Percentiles rank a stretch among this genome's conserved stretches.
phyloP scores from a whole-genome alignment of 768 basidiomycete species.

The Candolleomyces aberdarensis region DNA sequence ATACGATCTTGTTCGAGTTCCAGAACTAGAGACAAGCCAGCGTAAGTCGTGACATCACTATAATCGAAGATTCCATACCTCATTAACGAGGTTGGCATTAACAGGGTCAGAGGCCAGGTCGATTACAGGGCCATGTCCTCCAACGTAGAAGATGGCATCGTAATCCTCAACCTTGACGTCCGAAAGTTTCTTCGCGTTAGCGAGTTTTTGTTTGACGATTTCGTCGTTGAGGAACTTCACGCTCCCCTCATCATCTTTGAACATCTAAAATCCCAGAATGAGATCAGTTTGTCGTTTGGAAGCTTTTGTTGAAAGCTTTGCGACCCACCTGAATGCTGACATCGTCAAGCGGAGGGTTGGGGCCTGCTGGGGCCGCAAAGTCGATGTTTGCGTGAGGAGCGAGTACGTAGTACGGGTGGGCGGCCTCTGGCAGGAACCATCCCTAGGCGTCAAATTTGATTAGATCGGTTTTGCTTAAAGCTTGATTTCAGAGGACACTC shows the following conservation, averaged over 20 bases:
- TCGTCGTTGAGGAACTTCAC: conserved; percentile 59
- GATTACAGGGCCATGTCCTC: conserved; percentile 76
- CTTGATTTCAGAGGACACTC: conserved; percentile 13
- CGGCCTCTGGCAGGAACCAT: conserved; percentile 77
- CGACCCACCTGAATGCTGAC: conserved; percentile 40
- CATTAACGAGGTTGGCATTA: conserved; percentile 56
- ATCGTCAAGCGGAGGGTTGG: conserved; percentile 70
- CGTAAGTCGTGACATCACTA: too few relatives aligned
- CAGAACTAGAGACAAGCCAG: conserved; percentile 48
- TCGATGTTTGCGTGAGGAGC: conserved; percentile 49
- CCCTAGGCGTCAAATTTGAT: conserved; percentile 40
- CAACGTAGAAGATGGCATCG: conserved; percentile 74
- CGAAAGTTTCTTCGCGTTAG: conserved; percentile 54
- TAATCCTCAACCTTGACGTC: conserved; percentile 61
- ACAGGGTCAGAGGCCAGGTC: conserved; percentile 59
- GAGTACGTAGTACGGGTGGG: conserved; percentile 66
- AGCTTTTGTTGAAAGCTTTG: conserved; percentile 16
- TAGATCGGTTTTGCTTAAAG: neutral
- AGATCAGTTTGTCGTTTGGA: neutral
- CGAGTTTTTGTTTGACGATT: conserved; percentile 48
- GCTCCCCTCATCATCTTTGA: conserved; percentile 49
- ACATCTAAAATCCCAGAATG: conserved; percentile 32
- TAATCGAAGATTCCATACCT: neutral
- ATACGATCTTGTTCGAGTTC: conserved; percentile 58
- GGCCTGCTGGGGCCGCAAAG: conserved; percentile 58